Conservation (phyloP, 2,329 filamentous ascomycete genomes). For the Leptographium flavum region DNA sequence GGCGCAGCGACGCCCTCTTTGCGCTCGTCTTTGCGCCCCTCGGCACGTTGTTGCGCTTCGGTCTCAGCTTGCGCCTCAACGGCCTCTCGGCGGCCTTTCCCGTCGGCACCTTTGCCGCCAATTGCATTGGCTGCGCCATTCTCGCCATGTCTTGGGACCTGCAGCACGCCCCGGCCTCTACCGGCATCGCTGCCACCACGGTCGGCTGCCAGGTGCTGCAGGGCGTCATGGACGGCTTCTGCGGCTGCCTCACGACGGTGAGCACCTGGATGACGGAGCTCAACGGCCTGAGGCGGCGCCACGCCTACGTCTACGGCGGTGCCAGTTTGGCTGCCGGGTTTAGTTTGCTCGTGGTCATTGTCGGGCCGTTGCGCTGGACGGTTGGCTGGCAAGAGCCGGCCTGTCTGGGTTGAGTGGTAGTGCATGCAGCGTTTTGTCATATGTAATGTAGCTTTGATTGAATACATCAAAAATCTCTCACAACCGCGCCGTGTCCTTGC, state of each 20-base stretch:
- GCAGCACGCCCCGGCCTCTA: constrained; percentile 40
- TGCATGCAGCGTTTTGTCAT: background rate
- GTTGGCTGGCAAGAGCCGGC: background rate
- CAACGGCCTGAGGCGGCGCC: constrained; percentile 1
- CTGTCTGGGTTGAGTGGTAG: background rate
- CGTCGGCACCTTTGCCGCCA: constrained; percentile 72
- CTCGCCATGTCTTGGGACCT: constrained; percentile 68
- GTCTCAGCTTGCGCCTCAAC: constrained; percentile 57
- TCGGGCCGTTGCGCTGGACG: background rate
- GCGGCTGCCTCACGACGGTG: constrained; percentile 51
- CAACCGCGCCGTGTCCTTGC: background rate
- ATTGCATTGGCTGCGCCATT: constrained; percentile 61
- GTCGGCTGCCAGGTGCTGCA: constrained; percentile 43
- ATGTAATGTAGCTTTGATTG: background rate
- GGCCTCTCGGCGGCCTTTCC: constrained; percentile 53
- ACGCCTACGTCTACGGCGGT: constrained; percentile 2
- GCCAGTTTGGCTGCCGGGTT: background rate
- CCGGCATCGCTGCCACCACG: constrained; percentile 27
- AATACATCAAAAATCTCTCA: background rate
- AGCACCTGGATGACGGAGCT: constrained; percentile 2
- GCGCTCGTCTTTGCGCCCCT: constrained; percentile 70
- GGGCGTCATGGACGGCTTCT: constrained; percentile 54
- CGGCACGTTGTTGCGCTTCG: constrained; percentile 65
- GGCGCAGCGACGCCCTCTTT: constrained; percentile 66
- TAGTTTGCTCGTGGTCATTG: background rate